A percentile compares a stretch with the other conserved stretches of the same genome.
phyloP scores from a whole-genome alignment of 306 rosid genomes.

The Ochetophila trinervis region DNA sequence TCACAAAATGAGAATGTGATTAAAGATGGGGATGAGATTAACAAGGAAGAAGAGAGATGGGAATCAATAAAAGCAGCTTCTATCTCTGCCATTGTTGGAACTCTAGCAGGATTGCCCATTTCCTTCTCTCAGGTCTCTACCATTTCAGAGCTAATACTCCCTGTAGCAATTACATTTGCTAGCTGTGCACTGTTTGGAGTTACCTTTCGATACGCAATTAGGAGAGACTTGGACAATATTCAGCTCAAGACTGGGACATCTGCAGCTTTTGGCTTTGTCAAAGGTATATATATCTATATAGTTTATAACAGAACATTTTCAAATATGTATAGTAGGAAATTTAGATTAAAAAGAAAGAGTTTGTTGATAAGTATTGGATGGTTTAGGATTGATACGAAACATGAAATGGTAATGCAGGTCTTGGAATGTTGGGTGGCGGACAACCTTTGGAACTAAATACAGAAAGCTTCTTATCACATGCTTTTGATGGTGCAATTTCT shows the following conservation, averaged over 20 bases:
- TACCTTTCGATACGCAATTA: conserved; percentile 62
- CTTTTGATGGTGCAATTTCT: conserved; percentile 52
- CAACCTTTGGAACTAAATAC: conserved; percentile 45
- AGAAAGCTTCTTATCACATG: conserved; percentile 60
- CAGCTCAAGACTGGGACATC: conserved; percentile 82
- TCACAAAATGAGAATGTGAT: conserved; percentile 27
- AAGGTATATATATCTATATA: conserved; percentile 43
- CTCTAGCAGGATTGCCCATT: conserved; percentile 63
- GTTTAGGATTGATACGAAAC: not conserved
- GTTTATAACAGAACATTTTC: too few species aligned
- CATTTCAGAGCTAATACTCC: conserved; percentile 52
- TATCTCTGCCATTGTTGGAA: conserved; percentile 65
- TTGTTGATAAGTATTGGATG: not conserved
- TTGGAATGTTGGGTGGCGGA: conserved; percentile 58
- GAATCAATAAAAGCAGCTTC: conserved; percentile 75
- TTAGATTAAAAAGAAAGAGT: too few species aligned
- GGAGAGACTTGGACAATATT: conserved; percentile 71
- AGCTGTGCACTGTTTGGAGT: conserved; percentile 79
- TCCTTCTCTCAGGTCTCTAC: conserved; percentile 46
- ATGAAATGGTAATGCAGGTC: conserved; percentile 54
- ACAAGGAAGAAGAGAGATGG: conserved; percentile 59
- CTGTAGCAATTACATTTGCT: conserved; percentile 54
- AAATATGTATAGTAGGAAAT: too few species aligned
- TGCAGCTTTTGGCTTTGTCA: conserved; percentile 84
- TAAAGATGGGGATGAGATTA: conserved; percentile 34